These are phyloP conservation scores for Triticum turgidum DNA, from an alignment of 176 grass and related monocot species.

Conservation along the genomic window DNA sequence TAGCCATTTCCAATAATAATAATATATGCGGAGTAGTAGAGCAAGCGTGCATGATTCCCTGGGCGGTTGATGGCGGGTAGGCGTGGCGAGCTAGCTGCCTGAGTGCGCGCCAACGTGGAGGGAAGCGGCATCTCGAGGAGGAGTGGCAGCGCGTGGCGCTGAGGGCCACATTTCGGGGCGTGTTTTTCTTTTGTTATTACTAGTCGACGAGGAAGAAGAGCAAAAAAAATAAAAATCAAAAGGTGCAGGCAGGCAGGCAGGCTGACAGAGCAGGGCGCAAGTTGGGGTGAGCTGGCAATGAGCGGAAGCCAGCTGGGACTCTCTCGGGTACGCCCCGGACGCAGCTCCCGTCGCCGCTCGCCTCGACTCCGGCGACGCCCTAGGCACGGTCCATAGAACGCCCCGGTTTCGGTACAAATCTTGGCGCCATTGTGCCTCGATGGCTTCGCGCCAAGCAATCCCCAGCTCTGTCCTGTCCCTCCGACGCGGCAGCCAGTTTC, in stretches of 20 bases:
- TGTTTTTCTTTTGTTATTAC: background rate
- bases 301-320: constrained; percentile 48
- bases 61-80: constrained; percentile 14
- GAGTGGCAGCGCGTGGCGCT: background rate
- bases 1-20: too few species aligned
- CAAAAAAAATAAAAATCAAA: background rate
- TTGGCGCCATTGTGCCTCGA: too few species aligned
- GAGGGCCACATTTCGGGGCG: background rate
- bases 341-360: constrained; percentile 53
- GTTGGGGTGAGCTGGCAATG: constrained; percentile 34
- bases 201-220: background rate
- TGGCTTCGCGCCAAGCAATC: background rate
- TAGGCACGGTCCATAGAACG: constrained; percentile 16
- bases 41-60: background rate
- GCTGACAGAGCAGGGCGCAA: background rate
- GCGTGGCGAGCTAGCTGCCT: background rate
- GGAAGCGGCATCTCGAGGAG: constrained; percentile 60
- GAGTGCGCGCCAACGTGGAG: constrained; percentile 17
- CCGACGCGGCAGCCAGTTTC: too few species aligned
- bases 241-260: background rate
- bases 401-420: too few species aligned
- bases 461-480: background rate
- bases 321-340: constrained; percentile 39
- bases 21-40: too few species aligned
- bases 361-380: accelerated